phyloP scores from a whole-genome alignment of 305 asterid species.

The Fraxinus greggii region DNA sequence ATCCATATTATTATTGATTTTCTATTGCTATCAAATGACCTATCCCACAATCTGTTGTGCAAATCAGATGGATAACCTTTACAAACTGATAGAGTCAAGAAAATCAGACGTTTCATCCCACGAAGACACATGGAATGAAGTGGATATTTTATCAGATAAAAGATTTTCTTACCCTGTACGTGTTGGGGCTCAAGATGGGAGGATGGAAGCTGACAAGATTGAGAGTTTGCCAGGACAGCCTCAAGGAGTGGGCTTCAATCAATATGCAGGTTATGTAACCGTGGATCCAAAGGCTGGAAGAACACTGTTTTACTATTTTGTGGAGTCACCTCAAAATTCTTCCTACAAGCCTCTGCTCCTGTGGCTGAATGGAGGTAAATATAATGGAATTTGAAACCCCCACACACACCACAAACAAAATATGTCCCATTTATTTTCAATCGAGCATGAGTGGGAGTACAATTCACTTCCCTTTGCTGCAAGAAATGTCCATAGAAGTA shows the following conservation, averaged over 20 bases:
- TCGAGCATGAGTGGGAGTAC: neutral
- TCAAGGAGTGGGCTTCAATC: constrained; percentile 43
- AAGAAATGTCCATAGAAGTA: neutral
- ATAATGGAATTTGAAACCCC: neutral
- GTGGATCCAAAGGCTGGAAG: constrained; percentile 47
- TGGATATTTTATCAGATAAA: neutral
- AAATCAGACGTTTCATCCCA: neutral
- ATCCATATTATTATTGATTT: neutral
- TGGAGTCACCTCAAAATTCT: constrained; percentile 39
- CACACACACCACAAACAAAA: neutral
- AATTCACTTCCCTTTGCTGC: neutral
- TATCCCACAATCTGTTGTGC: constrained; percentile 1
- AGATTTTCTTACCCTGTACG: constrained; percentile 15
- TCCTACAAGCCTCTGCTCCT: constrained; percentile 47
- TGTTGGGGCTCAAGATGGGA: constrained; percentile 35
- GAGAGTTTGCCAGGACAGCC: constrained; percentile 52
- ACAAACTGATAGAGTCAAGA: constrained; percentile 4
- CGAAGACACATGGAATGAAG: constrained; percentile 11
- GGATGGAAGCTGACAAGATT: constrained; percentile 45
- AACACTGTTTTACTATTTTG: constrained; percentile 50
- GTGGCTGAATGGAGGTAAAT: constrained; percentile 64
- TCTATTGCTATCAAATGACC: neutral
- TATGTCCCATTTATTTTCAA: neutral
- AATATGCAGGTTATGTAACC: constrained; percentile 59
- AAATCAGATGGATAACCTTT: constrained; percentile 22